These are phyloP conservation scores for Cryptosporidium andersoni DNA, from an alignment of 169 alveolate species.

Conservation along the genomic window DNA sequence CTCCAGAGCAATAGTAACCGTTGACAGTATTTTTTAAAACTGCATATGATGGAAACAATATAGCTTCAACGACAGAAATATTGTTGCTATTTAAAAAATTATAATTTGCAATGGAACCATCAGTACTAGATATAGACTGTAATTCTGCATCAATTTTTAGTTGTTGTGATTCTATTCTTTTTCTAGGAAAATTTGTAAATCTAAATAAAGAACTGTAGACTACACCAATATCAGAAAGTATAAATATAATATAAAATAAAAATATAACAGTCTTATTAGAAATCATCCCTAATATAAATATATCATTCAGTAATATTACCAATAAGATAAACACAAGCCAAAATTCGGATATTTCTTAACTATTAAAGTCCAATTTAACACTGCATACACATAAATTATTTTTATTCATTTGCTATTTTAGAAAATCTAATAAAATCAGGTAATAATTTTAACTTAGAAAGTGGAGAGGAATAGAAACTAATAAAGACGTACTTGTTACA, in stretches of 20 bases:
- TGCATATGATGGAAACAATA: conserved; percentile 27
- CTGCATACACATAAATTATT: too few species aligned
- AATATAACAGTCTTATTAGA: neutral
- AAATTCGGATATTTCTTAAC: neutral
- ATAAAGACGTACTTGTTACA: conserved; percentile 51
- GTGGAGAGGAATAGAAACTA: too few species aligned
- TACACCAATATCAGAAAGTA: neutral
- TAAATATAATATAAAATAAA: conserved; percentile 1
- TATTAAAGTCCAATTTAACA: too few species aligned
- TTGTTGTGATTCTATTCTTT: conserved; percentile 54
- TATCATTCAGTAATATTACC: conserved; percentile 1
- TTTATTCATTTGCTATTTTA: too few species aligned
- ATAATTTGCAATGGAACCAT: conserved; percentile 49
- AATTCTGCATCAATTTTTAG: conserved; percentile 23
- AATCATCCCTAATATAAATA: neutral
- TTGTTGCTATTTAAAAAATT: conserved; percentile 10
- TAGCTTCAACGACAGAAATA: conserved; percentile 13
- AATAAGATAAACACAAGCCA: neutral
- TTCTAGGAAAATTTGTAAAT: conserved; percentile 12
- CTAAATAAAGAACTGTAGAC: neutral
- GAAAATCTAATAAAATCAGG: too few species aligned
- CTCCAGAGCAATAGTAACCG: conserved; percentile 63
- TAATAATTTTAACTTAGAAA: too few species aligned
- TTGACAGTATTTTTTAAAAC: conserved; percentile 19
- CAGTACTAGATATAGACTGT: neutral